These are phyloP conservation scores for Calocybe indica DNA, from an alignment of 768 basidiomycete species.

Conservation along the genomic window DNA sequence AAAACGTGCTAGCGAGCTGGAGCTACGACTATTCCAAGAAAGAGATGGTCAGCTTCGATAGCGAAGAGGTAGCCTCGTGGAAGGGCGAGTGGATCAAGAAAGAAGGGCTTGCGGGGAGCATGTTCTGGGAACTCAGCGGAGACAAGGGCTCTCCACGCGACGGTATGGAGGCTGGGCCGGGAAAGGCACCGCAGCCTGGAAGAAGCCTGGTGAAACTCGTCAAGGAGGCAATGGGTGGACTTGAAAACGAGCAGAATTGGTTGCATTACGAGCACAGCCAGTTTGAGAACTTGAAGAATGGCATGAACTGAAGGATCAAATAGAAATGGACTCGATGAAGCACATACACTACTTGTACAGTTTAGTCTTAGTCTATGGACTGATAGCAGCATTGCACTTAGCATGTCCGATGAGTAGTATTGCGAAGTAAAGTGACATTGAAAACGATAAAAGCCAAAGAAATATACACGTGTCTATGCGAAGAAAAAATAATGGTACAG, in stretches of 20 bases:
- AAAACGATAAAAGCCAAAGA: too few relatives aligned
- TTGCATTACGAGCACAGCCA: slow-evolving; percentile 68
- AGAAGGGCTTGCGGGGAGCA: slow-evolving; percentile 80
- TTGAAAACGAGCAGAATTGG: slow-evolving; percentile 75
- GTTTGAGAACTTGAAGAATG: slow-evolving; percentile 75
- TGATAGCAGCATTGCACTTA: background rate
- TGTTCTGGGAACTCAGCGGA: slow-evolving; percentile 92
- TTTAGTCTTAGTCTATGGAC: background rate
- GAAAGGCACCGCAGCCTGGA: slow-evolving; percentile 70
- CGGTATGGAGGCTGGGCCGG: slow-evolving; percentile 68
- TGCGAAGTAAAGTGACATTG: too few relatives aligned
- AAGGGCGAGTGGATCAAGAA: slow-evolving; percentile 80
- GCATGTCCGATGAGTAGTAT: too few relatives aligned
- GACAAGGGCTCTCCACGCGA: slow-evolving; percentile 69
- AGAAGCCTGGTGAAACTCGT: slow-evolving; percentile 68
- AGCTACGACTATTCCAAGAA: slow-evolving; percentile 65
- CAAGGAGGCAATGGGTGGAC: slow-evolving; percentile 69
- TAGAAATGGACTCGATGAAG: background rate
- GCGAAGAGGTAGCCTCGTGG: slow-evolving; percentile 56
- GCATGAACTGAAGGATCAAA: slow-evolving; percentile 36
- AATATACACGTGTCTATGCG: too few relatives aligned
- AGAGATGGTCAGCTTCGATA: slow-evolving; percentile 85
- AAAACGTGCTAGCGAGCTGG: slow-evolving; percentile 72
- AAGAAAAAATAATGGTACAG: too few relatives aligned
- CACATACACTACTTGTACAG: too few relatives aligned